These are phyloP conservation scores for Neltuma alba DNA, from an alignment of 306 rosid species.

Conservation along the genomic window DNA sequence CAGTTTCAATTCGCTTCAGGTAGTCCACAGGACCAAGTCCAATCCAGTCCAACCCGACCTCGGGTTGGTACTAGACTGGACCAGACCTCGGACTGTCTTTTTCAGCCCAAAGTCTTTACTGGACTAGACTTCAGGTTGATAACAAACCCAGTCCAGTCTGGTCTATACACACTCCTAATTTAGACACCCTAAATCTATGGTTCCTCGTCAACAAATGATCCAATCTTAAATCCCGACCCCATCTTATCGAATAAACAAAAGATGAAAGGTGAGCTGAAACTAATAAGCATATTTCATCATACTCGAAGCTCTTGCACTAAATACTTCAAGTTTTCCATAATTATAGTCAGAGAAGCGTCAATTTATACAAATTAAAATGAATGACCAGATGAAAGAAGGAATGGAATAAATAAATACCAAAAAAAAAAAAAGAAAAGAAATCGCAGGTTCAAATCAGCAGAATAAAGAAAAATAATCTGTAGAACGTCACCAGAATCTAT, in stretches of 20 bases:
- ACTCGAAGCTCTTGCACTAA: neutral
- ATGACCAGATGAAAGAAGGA: slow-evolving; percentile 7
- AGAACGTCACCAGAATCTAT: slow-evolving; percentile 31
- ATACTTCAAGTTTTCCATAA: neutral
- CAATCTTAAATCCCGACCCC: neutral
- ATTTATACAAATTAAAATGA: slow-evolving; percentile 5
- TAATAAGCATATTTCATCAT: neutral
- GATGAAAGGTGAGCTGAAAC: slow-evolving; percentile 23
- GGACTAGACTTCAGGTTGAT: too few species aligned
- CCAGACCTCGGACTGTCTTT: too few species aligned
- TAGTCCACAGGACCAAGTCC: too few species aligned
- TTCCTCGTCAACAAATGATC: neutral
- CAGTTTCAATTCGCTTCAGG: too few species aligned
- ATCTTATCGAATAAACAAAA: neutral
- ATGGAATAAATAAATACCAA: slow-evolving; percentile 7
- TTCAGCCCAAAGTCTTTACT: too few species aligned
- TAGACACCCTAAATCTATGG: neutral
- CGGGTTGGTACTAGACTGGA: too few species aligned
- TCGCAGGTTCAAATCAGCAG: slow-evolving; percentile 10
- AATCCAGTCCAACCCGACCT: too few species aligned
- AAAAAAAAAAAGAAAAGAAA: neutral
- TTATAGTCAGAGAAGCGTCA: neutral
- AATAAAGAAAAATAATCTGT: slow-evolving; percentile 20
- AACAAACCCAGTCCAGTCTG: too few species aligned
- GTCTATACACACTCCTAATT: too few species aligned